Base-by-base conservation (phyloP, 1,284 basidiomycete species). In the Bondarzewia mesenterica region DNA sequence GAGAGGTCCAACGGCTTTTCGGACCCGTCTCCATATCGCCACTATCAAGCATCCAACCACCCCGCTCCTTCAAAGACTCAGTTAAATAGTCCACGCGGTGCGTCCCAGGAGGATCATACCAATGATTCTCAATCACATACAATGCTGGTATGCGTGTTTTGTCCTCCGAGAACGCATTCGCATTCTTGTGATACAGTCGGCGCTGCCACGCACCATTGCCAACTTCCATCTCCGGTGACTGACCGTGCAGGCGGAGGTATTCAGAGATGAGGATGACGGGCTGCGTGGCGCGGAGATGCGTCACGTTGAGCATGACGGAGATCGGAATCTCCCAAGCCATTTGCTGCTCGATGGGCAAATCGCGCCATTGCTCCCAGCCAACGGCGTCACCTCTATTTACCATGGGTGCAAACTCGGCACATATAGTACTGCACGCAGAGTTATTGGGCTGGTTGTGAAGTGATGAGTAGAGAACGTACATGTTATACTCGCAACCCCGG, bases 301-400 rank as follows among this genome's bases (percentile, higher is more conserved):
- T 65, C n/a, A 77, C 41, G 56, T 77, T 70, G 48, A 77, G 59
- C 71, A 77, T 75, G 42, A 65, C 7, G 12, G 58, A 57, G 43
- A 63, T 66, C 0, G 71, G 71, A 49, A 71, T 57, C 39, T 56
- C 57, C 64, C 65, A 72, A 2, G 59, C 70, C 59, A 71, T 68
- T 41, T 73, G 71, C 51, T 70, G 52, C 48, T 71, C 64, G 4
- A 65, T 58, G 7, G 72, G 70, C 44, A 72, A 54, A 0, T 58
- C 15, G 3, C 65, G 59, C 71, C 73, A 74, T 49, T 72, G 65
- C n/a, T 65, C 60, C 23, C 54, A 61, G 42, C 63, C 56, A 43
- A 65, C 51, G 10, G 61, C 61, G 42, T 65, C 51, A 32, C 50
- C 48, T 37, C 53, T 55, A 50, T 56, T 56, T 26, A 56, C 55